Base-by-base conservation (phyloP, 2,329 filamentous ascomycete genomes). In the Stenocarpella maydis region DNA sequence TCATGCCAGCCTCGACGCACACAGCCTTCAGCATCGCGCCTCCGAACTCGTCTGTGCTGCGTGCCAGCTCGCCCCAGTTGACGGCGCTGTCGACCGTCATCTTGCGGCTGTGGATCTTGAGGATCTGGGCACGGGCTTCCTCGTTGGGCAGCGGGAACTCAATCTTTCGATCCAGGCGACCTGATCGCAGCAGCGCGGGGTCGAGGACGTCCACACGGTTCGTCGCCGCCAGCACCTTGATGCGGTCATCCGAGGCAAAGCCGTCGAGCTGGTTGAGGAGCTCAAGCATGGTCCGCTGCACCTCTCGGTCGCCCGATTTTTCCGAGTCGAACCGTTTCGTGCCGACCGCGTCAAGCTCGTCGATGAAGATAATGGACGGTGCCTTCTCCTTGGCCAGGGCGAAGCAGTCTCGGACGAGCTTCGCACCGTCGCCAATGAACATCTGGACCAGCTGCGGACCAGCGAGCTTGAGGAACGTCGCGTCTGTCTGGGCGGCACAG, bases 271-370 rank as follows among this genome's bases (percentile, higher is more conserved):
- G 96, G 84, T 99, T 99, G 73, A 99, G 91, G 67, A 99, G 88
- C 82, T 99, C 96, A 84, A 99, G 86, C 97, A 99, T 99, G 69
- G 96, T 99, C 80, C 96, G 90, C 84, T 99, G 96, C 52, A 99
- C 96, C 84, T 99, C 96, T 80, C 96, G 89, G 80, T 99, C 96
- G 83, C 96, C 96, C 71, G 92, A 96, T 87, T 98, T 99, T 80
- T 98, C 95, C 74, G 93, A 97, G 81, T 99, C 96, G 84, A 99
- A 99, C 78, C 96, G 95, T 84, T 98, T 98, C 66, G 95, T 98
- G 74, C 96, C 96, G n/a, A 99, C 92, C 69, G 96, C 96, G 79
- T 99, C 96, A 73, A 99, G 85, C 82, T 99, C 96, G 83, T 99
- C 96, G 77, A 99, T 98, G 86, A 99, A 99, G 81, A 99, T 99